Conservation (phyloP, 164 flowering plant genomes). For the Malania oleifera region DNA sequence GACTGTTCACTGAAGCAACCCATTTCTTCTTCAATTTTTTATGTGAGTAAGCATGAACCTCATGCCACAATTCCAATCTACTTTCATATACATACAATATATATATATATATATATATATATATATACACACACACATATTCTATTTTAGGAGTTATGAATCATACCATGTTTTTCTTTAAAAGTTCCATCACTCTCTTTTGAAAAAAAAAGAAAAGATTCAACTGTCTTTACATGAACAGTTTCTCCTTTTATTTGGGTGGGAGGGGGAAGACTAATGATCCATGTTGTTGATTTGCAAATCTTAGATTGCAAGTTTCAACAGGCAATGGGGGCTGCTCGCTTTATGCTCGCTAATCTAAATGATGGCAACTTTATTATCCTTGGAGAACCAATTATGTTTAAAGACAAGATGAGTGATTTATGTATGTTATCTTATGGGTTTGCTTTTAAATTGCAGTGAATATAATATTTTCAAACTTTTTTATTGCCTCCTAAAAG, state of each 20-base stretch:
- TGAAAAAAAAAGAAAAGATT: too few relatives aligned
- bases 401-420: slow-evolving; percentile 10
- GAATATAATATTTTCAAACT: too few relatives aligned
- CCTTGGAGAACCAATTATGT: slow-evolving; percentile 4
- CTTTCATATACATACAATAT: too few relatives aligned
- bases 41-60: too few relatives aligned
- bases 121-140: neutral
- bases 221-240: slow-evolving; percentile 3
- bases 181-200: neutral
- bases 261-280: slow-evolving; percentile 14
- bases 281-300: slow-evolving; percentile 2
- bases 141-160: neutral
- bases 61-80: too few relatives aligned
- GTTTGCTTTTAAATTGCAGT: slow-evolving; percentile 27
- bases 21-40: too few relatives aligned
- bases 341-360: slow-evolving; percentile 16
- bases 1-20: too few relatives aligned
- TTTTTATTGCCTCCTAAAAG: too few relatives aligned
- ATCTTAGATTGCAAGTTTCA: slow-evolving; percentile 15
- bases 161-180: neutral
- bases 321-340: neutral
- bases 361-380: slow-evolving; percentile 14
- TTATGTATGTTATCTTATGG: slow-evolving; percentile 32
- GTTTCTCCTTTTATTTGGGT: too few relatives aligned
- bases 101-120: too few relatives aligned